phyloP scores from a whole-genome alignment of 345 rosid genomes.

The Citrus hindsii region DNA sequence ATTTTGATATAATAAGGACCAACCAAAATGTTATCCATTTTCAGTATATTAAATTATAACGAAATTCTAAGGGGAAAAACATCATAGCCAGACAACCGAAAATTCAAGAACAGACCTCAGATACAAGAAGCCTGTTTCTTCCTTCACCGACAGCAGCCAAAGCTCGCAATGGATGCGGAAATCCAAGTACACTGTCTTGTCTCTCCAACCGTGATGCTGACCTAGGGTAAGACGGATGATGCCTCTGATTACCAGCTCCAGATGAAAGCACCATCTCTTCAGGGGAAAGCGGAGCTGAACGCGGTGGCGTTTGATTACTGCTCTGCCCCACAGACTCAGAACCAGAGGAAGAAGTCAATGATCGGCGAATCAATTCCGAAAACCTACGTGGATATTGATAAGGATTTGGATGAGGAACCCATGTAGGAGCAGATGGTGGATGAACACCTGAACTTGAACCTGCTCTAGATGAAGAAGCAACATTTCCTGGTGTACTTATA shows the following conservation, averaged over 20 bases:
- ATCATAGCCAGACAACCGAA: not conserved
- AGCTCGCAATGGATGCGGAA: constrained; percentile 53
- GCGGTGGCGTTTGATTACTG: constrained; percentile 30
- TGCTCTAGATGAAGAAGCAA: constrained; percentile 45
- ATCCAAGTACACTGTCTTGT: constrained; percentile 49
- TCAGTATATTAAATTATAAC: not conserved
- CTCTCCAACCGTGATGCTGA: constrained; percentile 52
- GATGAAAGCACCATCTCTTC: constrained; percentile 47
- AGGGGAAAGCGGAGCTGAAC: constrained; percentile 35
- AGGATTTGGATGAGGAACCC: constrained; percentile 48
- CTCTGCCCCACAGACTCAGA: constrained; percentile 49
- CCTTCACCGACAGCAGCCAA: constrained; percentile 64
- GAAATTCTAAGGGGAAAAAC: constrained; percentile 4
- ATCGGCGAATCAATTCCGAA: constrained; percentile 67
- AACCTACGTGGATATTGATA: constrained; percentile 52
- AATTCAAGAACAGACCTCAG: constrained; percentile 63
- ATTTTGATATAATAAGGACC: not conserved
- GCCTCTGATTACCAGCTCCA: constrained; percentile 45
- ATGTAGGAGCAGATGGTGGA: constrained; percentile 44
- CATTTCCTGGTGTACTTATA: constrained; percentile 40
- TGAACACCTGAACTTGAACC: constrained; percentile 44
- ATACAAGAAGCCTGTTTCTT: constrained; percentile 57
- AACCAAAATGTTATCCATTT: not conserved
- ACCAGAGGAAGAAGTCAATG: constrained; percentile 51
- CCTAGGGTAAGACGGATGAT: constrained; percentile 51